Evolutionary conservation across 1,284 basidiomycete genomes (phyloP).

Genomic region (Leccinum colubrinum): DNA sequence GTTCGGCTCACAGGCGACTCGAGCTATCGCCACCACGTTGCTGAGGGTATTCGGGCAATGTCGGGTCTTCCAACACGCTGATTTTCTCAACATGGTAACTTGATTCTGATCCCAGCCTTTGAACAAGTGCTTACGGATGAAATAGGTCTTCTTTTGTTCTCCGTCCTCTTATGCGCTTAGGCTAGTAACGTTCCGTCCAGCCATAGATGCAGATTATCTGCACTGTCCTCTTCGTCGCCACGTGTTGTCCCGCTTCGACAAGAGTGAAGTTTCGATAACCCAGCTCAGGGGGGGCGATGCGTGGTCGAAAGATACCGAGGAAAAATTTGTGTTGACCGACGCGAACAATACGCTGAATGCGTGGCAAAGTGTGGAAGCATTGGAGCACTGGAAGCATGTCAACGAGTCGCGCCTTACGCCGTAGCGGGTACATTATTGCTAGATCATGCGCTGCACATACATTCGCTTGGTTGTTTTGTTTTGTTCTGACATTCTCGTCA

Average conservation of each 20-base stretch:
- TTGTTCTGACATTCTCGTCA: not conserved
- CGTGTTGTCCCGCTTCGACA: constrained; percentile 42
- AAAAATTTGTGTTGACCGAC: constrained; percentile 57
- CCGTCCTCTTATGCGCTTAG: constrained; percentile 48
- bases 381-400: constrained; percentile 78
- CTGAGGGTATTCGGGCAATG: constrained; percentile 68
- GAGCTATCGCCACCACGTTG: constrained; percentile 69
- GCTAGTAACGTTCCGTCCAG: constrained; percentile 53
- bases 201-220: constrained; percentile 56
- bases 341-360: constrained; percentile 55
- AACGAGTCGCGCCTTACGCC: no score
- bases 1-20: constrained; percentile 59
- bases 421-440: no score
- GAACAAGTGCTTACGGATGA: constrained; percentile 9
- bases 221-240: constrained; percentile 63
- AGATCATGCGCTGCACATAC: no score
- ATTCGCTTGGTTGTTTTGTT: not conserved
- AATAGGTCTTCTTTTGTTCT: constrained; percentile 78
- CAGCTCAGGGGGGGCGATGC: constrained; percentile 40
- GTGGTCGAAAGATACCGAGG: constrained; percentile 37
- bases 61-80: constrained; percentile 68
- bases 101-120: constrained; percentile 19
- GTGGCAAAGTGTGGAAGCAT: constrained; percentile 58
- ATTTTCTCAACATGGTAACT: constrained; percentile 73
- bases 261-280: constrained; percentile 55